Base-by-base conservation (phyloP, 2,329 filamentous ascomycete genomes). In the Talaromyces amestolkiae region DNA sequence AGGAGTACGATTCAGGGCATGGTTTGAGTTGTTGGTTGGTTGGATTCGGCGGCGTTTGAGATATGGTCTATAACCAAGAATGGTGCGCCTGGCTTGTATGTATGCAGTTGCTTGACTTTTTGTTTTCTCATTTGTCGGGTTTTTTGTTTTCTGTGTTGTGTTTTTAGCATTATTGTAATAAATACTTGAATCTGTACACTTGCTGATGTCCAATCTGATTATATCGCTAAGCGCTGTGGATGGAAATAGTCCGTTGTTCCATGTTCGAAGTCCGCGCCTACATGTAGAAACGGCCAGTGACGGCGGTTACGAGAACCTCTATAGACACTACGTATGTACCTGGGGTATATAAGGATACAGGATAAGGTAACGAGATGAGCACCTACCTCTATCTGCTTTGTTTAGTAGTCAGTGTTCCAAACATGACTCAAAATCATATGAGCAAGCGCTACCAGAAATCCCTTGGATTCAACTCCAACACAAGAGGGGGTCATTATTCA, bases 1-100 rank as follows among this genome's bases (percentile, higher is more conserved):
- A 41, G 63, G 56, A 41, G 56, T 59, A 59, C 22, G 56, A 59
- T 59, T 59, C 37, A 45, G 56, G 56, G 39, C 39, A 11, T 13
- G 39, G 22, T 45, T 27, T 41, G 56, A 59, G 22, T 37, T 37
- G 22, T 43, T 58, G 54, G 53, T 31, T 15, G 56, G 27, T 59
- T 19, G 56, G 54, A 31, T 45, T 59, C 39, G 37, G 39, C 33
- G 37, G 35, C 35, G 56, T 58, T 41, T 24, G 35, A 33, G 49
- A 53, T 10, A 53, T 53, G 49, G 49, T 53, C 3, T 53, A 37
- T 33, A n/a, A 53, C 49, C 27, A 31, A 53, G 47, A 53, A 33
- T 53, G 24, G 11, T 53, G 49, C 27, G 49, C 49, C 49, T 43
- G 24, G 35, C 15, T 27, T 45, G 27, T 39, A 39, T 58, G 13